Percentiles rank a stretch among this genome's conserved stretches.
These are phyloP conservation scores for Aureobasidium sp. DNA, from an alignment of 2,329 filamentous ascomycete species.

Conservation along the genomic window DNA sequence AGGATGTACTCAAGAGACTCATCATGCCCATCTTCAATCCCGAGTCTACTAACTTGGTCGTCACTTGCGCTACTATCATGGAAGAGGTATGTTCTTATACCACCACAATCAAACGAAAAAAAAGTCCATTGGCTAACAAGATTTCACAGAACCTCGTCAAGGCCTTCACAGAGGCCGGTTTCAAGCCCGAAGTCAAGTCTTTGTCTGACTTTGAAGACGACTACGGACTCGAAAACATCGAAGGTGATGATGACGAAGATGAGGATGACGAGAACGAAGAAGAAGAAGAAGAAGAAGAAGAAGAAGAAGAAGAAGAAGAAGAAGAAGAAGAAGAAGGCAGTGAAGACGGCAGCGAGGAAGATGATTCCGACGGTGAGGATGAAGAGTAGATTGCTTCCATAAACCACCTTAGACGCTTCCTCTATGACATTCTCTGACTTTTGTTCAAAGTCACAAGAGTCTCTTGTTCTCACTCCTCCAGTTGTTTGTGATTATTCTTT, in stretches of 20 bases:
- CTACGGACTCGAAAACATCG: constrained; percentile 90
- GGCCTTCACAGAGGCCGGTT: constrained; percentile 66
- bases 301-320: constrained; percentile 37
- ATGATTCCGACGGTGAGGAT: constrained; percentile 37
- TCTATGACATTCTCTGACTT: background rate
- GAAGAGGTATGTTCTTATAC: constrained; percentile 53
- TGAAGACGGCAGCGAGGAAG: constrained; percentile 30
- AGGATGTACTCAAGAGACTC: constrained; percentile 61
- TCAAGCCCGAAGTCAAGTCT: constrained; percentile 63
- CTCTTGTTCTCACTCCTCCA: too few relatives aligned
- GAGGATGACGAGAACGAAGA: constrained; percentile 35
- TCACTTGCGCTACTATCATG: constrained; percentile 82
- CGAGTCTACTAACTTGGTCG: constrained; percentile 71
- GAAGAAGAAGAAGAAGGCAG: constrained; percentile 42
- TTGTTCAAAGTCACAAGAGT: too few relatives aligned
- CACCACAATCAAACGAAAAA: constrained; percentile 54
- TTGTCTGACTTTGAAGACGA: constrained; percentile 80
- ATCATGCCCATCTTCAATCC: constrained; percentile 75
- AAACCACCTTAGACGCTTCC: background rate
- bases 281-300: constrained; percentile 44
- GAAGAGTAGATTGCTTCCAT: constrained; percentile 26
- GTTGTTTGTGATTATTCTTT: too few relatives aligned
- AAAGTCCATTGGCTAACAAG: constrained; percentile 55
- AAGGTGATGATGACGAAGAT: constrained; percentile 68
- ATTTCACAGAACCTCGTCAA: constrained; percentile 63